Evolutionary conservation across 1,139 yeast genomes (phyloP), one percentile per base, ranked within the genome.

Genomic region (Kodamaea sp.): DNA sequence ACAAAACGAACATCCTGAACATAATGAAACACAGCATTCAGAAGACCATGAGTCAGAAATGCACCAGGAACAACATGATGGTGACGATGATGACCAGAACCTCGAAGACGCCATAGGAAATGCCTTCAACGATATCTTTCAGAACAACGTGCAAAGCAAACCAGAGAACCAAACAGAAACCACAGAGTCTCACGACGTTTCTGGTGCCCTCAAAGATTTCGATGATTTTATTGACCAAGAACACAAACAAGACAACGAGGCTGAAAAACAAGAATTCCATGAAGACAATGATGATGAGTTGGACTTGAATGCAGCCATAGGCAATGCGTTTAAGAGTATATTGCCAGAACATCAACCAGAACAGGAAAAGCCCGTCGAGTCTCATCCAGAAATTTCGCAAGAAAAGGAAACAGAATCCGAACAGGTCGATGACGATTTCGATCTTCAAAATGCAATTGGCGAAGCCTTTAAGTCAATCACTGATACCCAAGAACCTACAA

Each of bases 251-350:
- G 24, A 13, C 5, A 9, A n/a, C 14, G 23, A 19, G 3, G 10
- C 5, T n/a, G 15, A 24, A 7, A 13, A 16, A 9, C 20, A 26
- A 8, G 29, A 28, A 7, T 7, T 11, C 13, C 6, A 21, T 4
- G 15, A 28, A 12, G 28, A 38, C 13, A 39, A 43, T 20, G 38
- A 39, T 5, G 49, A 46, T 5, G 53, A 50, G 22, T 34, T 47
- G 13, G 63, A 57, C 26, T 44, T 57, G 15, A 55, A 55, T 26
- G 55, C 50, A 22, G 67, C 63, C 3, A 61, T 61, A 18, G 63
- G 59, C 5, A 48, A 58, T 40, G 69, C 65, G 3, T 46, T 47
- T 32, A 45, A 39, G 13, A 44, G 44, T 23, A 39, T 42, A n/a
- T 28, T 44, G 15, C 45, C 46, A 4, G 26, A 31, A 10, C 15